phyloP scores from a whole-genome alignment of 345 rosid species.

The Litchi chinensis region DNA sequence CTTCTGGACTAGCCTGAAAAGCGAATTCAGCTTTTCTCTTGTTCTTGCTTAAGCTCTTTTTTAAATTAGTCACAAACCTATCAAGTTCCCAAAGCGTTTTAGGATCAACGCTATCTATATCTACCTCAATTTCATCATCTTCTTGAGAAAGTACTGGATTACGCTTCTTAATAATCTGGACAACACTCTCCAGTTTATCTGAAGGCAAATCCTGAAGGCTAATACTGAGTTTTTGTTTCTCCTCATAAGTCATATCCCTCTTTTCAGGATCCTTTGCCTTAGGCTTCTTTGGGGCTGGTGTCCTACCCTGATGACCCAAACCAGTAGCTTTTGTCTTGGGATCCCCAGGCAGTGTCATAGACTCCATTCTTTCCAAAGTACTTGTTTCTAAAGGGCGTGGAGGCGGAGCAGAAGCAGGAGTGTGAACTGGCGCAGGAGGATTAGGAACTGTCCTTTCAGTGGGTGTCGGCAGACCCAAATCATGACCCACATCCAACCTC shows the following conservation, averaged over 20 bases:
- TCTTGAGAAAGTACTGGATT: constrained; percentile 67
- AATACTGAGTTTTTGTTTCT: constrained; percentile 77
- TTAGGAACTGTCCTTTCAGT: constrained; percentile 33
- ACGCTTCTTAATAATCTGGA: constrained; percentile 82
- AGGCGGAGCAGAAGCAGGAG: constrained; percentile 19
- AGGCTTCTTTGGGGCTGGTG: constrained; percentile 44
- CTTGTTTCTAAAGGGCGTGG: constrained; percentile 27
- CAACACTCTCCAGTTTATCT: constrained; percentile 68
- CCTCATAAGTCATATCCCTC: constrained; percentile 77
- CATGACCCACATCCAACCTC: constrained; percentile 31
- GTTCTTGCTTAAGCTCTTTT: constrained; percentile 46
- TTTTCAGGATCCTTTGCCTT: constrained; percentile 39
- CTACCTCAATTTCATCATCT: constrained; percentile 93
- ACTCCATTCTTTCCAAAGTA: constrained; percentile 47
- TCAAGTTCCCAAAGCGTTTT: constrained; percentile 93
- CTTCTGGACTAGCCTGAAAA: constrained; percentile 40
- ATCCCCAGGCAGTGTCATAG: constrained; percentile 41
- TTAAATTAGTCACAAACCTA: constrained; percentile 53
- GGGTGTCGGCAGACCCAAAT: constrained; percentile 28
- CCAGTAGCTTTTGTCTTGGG: constrained; percentile 26
- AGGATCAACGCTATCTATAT: constrained; percentile 77
- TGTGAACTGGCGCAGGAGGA: constrained; percentile 23
- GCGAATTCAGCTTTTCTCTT: constrained; percentile 43
- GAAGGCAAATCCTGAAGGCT: constrained; percentile 77
- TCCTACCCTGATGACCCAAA: constrained; percentile 30